Evolutionary conservation across 371 early-diverging fungal species (phyloP).

Genomic region (Caulochytrium protostelioides): DNA sequence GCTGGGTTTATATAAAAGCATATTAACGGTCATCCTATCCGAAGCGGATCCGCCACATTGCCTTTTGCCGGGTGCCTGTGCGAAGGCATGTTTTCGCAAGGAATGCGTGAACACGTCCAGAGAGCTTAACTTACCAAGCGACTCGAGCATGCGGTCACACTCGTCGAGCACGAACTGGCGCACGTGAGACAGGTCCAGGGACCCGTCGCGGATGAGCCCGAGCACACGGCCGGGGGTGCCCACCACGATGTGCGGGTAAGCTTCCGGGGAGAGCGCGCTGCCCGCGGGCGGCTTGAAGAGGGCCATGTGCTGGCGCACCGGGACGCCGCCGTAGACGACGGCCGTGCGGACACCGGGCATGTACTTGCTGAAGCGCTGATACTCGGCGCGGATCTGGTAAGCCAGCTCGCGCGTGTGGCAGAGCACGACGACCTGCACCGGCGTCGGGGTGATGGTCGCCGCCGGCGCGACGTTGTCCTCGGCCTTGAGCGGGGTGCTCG

Average conservation of each 20-base stretch:
- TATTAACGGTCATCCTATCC: too few relatives aligned
- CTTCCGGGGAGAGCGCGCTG: too few relatives aligned
- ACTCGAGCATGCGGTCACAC: constrained; percentile 93
- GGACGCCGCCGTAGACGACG: constrained; percentile 79
- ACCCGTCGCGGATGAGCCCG: constrained; percentile 63
- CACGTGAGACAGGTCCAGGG: constrained; percentile 50
- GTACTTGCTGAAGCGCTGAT: constrained; percentile 79
- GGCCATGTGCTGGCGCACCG: constrained; percentile 54
- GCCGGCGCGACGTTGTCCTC: constrained; percentile 17
- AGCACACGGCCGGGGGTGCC: constrained; percentile 96
- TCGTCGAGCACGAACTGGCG: constrained; percentile 98
- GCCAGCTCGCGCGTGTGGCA: constrained; percentile 96
- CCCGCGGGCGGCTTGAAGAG: constrained; percentile 50
- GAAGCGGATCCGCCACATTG: too few relatives aligned
- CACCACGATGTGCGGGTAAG: constrained; percentile 81
- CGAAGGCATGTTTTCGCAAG: too few relatives aligned
- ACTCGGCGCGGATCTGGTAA: constrained; percentile 92
- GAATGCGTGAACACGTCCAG: not conserved
- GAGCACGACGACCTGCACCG: constrained; percentile 72
- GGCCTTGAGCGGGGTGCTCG: constrained; percentile 32
- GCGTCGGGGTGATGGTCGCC: too few relatives aligned
- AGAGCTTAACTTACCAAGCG: constrained; percentile 40
- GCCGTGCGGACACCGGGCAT: constrained; percentile 80
- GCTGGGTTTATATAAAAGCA: constrained; percentile 46
- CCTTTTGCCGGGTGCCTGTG: too few relatives aligned